Conservation (phyloP, 2,329 filamentous ascomycete species). For the Shiraia sp. region DNA sequence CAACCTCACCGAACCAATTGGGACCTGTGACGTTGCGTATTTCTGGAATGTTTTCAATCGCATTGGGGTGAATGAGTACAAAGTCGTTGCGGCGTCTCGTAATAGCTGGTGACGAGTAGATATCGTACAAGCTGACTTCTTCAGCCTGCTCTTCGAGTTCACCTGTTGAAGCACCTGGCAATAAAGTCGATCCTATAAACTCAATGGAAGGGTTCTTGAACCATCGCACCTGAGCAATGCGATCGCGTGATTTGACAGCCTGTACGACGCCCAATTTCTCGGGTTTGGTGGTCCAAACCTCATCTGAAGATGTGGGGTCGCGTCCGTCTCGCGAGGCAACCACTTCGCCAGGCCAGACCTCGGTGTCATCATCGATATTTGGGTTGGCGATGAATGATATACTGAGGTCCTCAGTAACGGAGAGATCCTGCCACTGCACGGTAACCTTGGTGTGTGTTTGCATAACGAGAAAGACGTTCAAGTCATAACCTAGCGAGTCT, state of each 20-base stretch:
- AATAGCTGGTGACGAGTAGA: conserved; percentile 55
- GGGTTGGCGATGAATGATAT: conserved; percentile 54
- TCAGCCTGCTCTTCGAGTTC: conserved; percentile 48
- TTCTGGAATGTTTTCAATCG: conserved; percentile 12
- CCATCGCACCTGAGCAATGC: conserved; percentile 62
- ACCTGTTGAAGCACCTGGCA: conserved; percentile 51
- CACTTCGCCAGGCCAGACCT: conserved; percentile 61
- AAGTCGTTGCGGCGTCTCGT: conserved; percentile 57
- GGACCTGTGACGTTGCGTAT: conserved; percentile 25
- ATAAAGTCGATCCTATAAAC: conserved; percentile 42
- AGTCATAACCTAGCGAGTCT: conserved; percentile 58
- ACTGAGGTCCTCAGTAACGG: conserved; percentile 52
- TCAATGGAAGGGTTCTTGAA: conserved; percentile 44
- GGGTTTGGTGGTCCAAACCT: conserved; percentile 45
- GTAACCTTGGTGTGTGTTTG: conserved; percentile 54
- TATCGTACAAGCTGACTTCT: conserved; percentile 63
- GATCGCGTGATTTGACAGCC: conserved; percentile 57
- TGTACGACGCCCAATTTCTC: conserved; percentile 61
- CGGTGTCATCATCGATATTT: conserved; percentile 59
- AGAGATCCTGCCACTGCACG: conserved; percentile 64
- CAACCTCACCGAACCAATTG: conserved; percentile 62
- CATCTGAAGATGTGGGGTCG: conserved; percentile 12
- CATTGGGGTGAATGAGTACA: conserved; percentile 52
- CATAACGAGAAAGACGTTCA: conserved; percentile 61
- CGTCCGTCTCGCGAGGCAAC: conserved; percentile 52